Conservation (phyloP, 371 early-diverging fungal species). For the Apophysomyces variabilis region DNA sequence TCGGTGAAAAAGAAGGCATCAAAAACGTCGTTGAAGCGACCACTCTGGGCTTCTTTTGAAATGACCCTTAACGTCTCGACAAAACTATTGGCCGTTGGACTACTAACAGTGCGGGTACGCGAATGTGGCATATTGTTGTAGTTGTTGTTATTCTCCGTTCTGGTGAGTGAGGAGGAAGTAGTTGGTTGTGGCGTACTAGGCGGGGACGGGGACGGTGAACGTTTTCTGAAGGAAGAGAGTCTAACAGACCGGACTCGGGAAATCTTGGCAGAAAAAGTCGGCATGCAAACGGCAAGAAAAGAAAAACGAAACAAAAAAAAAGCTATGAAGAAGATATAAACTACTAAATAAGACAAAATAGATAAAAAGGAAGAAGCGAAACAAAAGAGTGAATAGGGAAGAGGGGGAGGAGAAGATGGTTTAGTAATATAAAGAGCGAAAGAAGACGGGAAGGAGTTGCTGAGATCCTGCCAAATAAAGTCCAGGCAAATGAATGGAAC, state of each 20-base stretch:
- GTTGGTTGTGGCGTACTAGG: constrained; percentile 13
- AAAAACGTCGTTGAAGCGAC: constrained; percentile 47
- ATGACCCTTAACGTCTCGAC: constrained; percentile 45
- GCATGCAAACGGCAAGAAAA: constrained; percentile 26
- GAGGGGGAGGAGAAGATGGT: constrained; percentile 1
- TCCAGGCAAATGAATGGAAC: constrained; percentile 19
- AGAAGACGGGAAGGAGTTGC: constrained; percentile 10
- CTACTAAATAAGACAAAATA: constrained; percentile 18
- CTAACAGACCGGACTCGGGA: constrained; percentile 40
- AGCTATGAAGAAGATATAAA: constrained; percentile 4
- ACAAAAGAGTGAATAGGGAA: constrained; percentile 16
- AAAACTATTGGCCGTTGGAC: constrained; percentile 28
- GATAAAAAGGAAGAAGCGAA: constrained; percentile 9
- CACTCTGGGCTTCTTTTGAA: constrained; percentile 39
- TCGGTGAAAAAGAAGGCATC: constrained; percentile 53
- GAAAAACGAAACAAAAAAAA: not conserved
- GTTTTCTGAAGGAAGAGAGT: constrained; percentile 24
- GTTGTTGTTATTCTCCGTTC: constrained; percentile 5
- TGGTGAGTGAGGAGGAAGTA: constrained; percentile 16
- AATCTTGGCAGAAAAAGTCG: constrained; percentile 40
- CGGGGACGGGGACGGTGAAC: constrained; percentile 19
- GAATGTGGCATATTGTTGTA: not conserved
- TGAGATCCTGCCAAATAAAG: constrained; percentile 45
- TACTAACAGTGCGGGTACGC: constrained; percentile 6
- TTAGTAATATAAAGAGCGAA: not conserved